These are phyloP conservation scores for Myochromella boudieri DNA, from an alignment of 768 basidiomycete genomes.

Conservation along the genomic window DNA sequence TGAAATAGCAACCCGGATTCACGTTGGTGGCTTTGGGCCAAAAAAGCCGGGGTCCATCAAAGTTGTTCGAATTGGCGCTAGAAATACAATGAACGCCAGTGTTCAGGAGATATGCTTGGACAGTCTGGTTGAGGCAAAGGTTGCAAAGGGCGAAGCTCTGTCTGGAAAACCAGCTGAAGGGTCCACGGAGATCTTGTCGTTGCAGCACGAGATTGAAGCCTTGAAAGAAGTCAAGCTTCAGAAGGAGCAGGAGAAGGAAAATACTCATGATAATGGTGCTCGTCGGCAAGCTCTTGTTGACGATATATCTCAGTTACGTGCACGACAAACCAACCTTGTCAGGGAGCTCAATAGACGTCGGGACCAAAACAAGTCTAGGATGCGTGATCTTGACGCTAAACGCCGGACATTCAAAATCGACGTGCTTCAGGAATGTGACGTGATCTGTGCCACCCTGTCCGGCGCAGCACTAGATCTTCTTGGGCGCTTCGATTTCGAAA, in stretches of 20 bases:
- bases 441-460: conserved; percentile 92
- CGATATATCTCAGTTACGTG: conserved; percentile 65
- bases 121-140: conserved; percentile 76
- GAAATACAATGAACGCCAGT: conserved; percentile 69
- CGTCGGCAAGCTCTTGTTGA: conserved; percentile 58
- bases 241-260: conserved; percentile 59
- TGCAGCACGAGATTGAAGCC: conserved; percentile 69
- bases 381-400: conserved; percentile 79
- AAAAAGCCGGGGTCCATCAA: conserved; percentile 60
- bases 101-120: conserved; percentile 89
- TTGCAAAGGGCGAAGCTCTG: conserved; percentile 43
- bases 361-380: conserved; percentile 81
- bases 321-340: conserved; percentile 61
- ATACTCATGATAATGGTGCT: conserved; percentile 55
- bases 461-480: conserved; percentile 90
- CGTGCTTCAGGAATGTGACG: conserved; percentile 85
- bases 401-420: conserved; percentile 71
- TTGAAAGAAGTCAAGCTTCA: conserved; percentile 58
- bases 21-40: conserved; percentile 67
- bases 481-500: conserved; percentile 84
- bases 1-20: conserved; percentile 87
- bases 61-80: conserved; percentile 88
- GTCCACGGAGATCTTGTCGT: conserved; percentile 52
- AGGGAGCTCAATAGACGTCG: conserved; percentile 73
- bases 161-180: conserved; percentile 42